Percentiles rank a stretch among this genome's conserved stretches.
These are phyloP conservation scores for Priceomyces melissophilus DNA, from an alignment of 805 yeast species.

Conservation along the genomic window DNA sequence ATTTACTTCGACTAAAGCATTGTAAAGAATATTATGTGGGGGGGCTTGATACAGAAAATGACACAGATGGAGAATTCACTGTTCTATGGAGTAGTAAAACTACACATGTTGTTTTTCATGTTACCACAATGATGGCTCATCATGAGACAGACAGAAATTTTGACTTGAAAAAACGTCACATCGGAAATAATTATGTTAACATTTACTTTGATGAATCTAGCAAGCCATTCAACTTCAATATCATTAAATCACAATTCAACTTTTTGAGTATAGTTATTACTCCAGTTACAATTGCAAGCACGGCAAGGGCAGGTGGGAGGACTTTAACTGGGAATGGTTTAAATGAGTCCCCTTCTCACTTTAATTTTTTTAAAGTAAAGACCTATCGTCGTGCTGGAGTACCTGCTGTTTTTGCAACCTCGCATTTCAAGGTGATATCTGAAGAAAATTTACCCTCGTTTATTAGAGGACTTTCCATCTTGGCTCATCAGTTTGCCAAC, in stretches of 20 bases:
- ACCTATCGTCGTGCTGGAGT: conserved; percentile 63
- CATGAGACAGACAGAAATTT: conserved; percentile 36
- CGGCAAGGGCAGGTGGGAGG: neutral
- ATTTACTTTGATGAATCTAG: conserved; percentile 77
- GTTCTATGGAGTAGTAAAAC: conserved; percentile 69
- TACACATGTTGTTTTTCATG: conserved; percentile 71
- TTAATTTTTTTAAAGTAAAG: conserved; percentile 56
- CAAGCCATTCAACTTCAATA: conserved; percentile 62
- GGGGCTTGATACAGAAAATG: conserved; percentile 70
- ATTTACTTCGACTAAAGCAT: conserved; percentile 52
- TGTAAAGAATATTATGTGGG: conserved; percentile 60
- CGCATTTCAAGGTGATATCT: conserved; percentile 69
- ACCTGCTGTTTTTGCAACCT: conserved; percentile 73
- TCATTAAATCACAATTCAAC: conserved; percentile 75
- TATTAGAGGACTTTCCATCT: conserved; percentile 62
- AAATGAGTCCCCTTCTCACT: conserved; percentile 4
- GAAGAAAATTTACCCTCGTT: conserved; percentile 57
- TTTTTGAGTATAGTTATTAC: conserved; percentile 76
- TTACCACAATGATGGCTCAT: conserved; percentile 79
- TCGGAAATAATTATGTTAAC: conserved; percentile 82
- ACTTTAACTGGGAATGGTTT: too few species aligned
- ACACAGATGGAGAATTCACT: conserved; percentile 73
- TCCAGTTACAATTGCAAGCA: conserved; percentile 45
- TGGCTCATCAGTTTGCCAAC: conserved; percentile 68
- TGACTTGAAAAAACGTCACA: conserved; percentile 72